phyloP scores from a whole-genome alignment of 1,284 basidiomycete genomes.

The Boletellus deceptivus region DNA sequence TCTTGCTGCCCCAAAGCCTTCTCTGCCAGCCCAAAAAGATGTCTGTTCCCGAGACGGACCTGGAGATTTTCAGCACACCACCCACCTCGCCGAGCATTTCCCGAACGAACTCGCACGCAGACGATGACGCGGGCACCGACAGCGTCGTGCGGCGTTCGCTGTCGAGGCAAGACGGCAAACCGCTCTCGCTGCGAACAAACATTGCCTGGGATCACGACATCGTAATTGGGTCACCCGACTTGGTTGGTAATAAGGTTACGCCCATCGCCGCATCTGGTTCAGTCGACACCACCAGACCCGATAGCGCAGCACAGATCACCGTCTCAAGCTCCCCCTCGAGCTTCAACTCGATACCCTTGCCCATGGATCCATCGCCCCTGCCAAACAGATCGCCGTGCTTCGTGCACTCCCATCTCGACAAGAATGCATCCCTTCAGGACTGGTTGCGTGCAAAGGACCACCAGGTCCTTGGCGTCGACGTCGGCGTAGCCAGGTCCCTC shows the following conservation, averaged over 20 bases:
- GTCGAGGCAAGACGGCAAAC: slow-evolving; percentile 48
- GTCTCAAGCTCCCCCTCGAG: slow-evolving; percentile 33
- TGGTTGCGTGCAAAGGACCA: slow-evolving; percentile 58
- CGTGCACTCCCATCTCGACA: slow-evolving; percentile 81
- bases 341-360: slow-evolving; percentile 31
- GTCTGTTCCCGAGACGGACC: slow-evolving; percentile 28
- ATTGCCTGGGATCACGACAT: slow-evolving; percentile 48
- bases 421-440: slow-evolving; percentile 68
- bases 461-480: slow-evolving; percentile 37
- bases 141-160: slow-evolving; percentile 39
- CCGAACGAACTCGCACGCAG: slow-evolving; percentile 22
- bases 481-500: slow-evolving; percentile 49
- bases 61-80: slow-evolving; percentile 59
- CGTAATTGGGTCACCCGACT: slow-evolving; percentile 37
- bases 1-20: slow-evolving; percentile 6
- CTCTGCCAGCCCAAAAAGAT: slow-evolving; percentile 18
- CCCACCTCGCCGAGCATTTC: slow-evolving; percentile 50
- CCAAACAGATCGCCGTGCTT: slow-evolving; percentile 77
- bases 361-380: slow-evolving; percentile 29
- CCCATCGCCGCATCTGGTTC: slow-evolving; percentile 20
- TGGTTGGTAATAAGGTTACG: slow-evolving; percentile 22
- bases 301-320: slow-evolving; percentile 16
- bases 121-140: slow-evolving; percentile 24
- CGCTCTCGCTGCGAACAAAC: slow-evolving; percentile 45
- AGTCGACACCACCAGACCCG: slow-evolving; percentile 20